These are phyloP conservation scores for Ustilago trichophora DNA, from an alignment of 1,284 basidiomycete genomes.

Conservation along the genomic window DNA sequence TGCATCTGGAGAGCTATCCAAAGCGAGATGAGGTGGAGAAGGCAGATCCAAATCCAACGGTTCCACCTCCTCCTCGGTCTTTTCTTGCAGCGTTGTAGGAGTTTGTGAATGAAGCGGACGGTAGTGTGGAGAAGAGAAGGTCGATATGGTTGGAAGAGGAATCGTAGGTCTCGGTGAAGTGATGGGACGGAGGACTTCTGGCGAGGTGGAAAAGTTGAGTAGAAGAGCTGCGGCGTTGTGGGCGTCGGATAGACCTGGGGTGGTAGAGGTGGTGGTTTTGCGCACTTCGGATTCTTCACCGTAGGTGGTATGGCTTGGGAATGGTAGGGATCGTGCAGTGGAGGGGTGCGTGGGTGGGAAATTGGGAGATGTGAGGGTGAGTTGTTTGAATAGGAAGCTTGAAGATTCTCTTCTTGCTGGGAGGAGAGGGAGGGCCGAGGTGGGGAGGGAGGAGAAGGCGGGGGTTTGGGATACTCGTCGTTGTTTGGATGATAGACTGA, in stretches of 20 bases:
- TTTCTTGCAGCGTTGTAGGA: no score
- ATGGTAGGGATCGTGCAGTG: conserved; percentile 1
- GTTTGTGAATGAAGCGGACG: no score
- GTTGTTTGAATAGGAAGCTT: conserved; percentile 42
- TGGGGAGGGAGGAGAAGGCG: conserved; percentile 15
- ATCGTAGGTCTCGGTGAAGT: no score
- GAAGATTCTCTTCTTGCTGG: conserved; percentile 26
- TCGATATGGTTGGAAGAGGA: no score
- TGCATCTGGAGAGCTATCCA: conserved; percentile 16
- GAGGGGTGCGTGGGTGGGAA: conserved; percentile 2
- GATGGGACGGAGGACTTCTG: conserved; percentile 46
- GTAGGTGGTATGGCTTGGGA: conserved; percentile 27
- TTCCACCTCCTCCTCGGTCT: no score
- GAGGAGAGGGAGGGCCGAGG: conserved; percentile 23
- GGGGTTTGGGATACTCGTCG: conserved; percentile 18
- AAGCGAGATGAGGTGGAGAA: conserved; percentile 21
- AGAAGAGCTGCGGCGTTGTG: conserved; percentile 41
- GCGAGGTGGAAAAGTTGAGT: conserved; percentile 48
- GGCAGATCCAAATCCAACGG: conserved; percentile 6
- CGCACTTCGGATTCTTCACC: conserved; percentile 34
- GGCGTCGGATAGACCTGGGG: conserved; percentile 22
- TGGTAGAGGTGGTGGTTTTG: conserved; percentile 4
- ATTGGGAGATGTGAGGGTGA: conserved; percentile 34
- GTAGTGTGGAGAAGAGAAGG: no score
- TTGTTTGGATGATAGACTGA: conserved; percentile 13